Evolutionary conservation across 495 filamentous ascomycete species (phyloP).

Genomic region (Penicillium mononematosum): DNA sequence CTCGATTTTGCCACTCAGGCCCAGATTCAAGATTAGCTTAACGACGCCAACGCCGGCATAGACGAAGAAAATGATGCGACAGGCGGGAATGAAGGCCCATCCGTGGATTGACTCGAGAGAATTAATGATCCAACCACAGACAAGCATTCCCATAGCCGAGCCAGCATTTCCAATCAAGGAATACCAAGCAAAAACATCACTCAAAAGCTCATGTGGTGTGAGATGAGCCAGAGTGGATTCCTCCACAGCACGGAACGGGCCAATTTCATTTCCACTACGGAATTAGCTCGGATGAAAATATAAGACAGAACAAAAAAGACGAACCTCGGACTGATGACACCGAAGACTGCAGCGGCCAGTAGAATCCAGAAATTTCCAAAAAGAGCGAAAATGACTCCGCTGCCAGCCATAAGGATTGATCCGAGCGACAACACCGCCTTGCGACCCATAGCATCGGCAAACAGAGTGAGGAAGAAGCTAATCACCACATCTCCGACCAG

Average conservation of each 20-base stretch:
- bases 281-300: slow-evolving; percentile 16
- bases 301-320: slow-evolving; percentile 7
- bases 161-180: slow-evolving; percentile 64
- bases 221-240: slow-evolving; percentile 78
- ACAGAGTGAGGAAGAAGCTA: slow-evolving; percentile 70
- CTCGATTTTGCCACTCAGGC: slow-evolving; percentile 62
- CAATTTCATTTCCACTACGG: slow-evolving; percentile 70
- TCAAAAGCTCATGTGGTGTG: slow-evolving; percentile 55
- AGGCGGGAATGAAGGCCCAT: slow-evolving; percentile 59
- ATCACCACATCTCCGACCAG: slow-evolving; percentile 76
- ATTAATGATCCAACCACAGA: slow-evolving; percentile 64
- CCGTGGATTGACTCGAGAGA: slow-evolving; percentile 44
- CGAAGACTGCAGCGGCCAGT: slow-evolving; percentile 69
- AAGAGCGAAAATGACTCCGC: slow-evolving; percentile 67
- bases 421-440: slow-evolving; percentile 67
- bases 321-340: slow-evolving; percentile 75
- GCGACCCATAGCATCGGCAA: slow-evolving; percentile 72
- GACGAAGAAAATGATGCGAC: slow-evolving; percentile 65
- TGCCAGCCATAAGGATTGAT: slow-evolving; percentile 63
- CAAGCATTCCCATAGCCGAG: slow-evolving; percentile 62
- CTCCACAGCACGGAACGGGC: slow-evolving; percentile 82
- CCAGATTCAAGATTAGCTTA: slow-evolving; percentile 61
- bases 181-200: slow-evolving; percentile 84
- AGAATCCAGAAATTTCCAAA: slow-evolving; percentile 72
- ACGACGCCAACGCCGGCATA: slow-evolving; percentile 67